Conservation (phyloP, 169 alveolate genomes). For the Plasmodium yoelii region DNA sequence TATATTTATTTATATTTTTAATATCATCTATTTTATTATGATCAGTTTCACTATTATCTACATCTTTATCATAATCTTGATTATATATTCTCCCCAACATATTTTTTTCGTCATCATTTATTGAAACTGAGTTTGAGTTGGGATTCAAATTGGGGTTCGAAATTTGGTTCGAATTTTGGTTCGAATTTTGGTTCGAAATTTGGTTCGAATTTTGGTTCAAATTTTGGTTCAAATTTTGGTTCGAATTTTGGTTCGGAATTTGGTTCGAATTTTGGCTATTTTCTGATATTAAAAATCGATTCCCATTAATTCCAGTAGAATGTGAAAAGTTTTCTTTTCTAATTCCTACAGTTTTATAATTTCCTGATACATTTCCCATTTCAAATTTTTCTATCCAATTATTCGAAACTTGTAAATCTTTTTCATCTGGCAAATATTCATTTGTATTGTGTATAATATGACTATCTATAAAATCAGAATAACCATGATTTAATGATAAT, state of each 20-base stretch:
- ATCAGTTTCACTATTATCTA: background rate
- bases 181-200: background rate
- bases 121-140: too few species aligned
- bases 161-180: too few species aligned
- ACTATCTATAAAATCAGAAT: background rate
- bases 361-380: background rate
- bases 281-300: background rate
- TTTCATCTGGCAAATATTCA: background rate
- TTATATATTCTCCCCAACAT: background rate
- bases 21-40: slow-evolving; percentile 21
- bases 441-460: background rate
- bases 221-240: too few species aligned
- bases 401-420: background rate
- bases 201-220: too few species aligned
- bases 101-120: background rate
- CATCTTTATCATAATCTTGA: background rate
- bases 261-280: too few species aligned
- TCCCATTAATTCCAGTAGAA: background rate
- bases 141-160: too few species aligned
- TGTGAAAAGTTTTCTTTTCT: background rate
- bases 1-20: slow-evolving; percentile 25
- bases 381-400: background rate
- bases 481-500: slow-evolving; percentile 11
- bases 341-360: background rate
- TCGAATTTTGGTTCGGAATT: background rate